Evolutionary conservation across 1,284 basidiomycete genomes (phyloP), one percentile per base, ranked within the genome.

Genomic region (Acaromyces ingoldii): DNA sequence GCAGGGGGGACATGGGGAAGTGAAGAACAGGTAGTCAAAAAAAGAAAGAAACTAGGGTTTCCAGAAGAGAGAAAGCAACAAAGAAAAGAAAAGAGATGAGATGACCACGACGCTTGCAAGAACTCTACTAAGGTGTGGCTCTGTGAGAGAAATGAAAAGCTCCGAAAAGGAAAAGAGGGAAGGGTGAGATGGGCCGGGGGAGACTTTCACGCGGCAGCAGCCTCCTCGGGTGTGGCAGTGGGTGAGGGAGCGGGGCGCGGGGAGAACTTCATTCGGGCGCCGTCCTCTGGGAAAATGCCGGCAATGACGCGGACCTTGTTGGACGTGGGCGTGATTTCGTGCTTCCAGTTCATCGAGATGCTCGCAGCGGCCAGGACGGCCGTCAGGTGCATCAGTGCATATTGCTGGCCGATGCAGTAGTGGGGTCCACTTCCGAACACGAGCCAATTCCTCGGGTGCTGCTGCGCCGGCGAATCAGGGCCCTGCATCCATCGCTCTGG

Each of bases 401-500:
- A 97, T 77, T 95, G 89, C 53, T 89, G 75, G 33, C 90, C 93
- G 60, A 96, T 92, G 78, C 92, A 96, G 72, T 76, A 64, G 58
- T 76, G 76, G 47, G 92, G 90, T 7, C 93, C 93, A 60, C 83
- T 85, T 52, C 93, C 93, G 76, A 92, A 98, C 25, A 97, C 90
- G 60, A 98, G 84, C 76, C 90, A 98, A 79, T 97, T 95, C 78
- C 89, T 87, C 41, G 91, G 89, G 77, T 88, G 89, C 65, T 81
- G 78, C 77, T 91, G 89, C 29, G 91, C 91, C 5, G 76, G 75
- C 41, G 81, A 78, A 68, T 84, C 83, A n/a, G 84, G 78, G 49
- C 86, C 83, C 67, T 91, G 87, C 46, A 98, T 80, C 91, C 92
- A 98, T 61, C 93, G 86, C 76, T 96, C 92, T 6, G 93, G 93